These are phyloP conservation scores for Dendrobium chrysotoxum DNA, from an alignment of 106 monocot species.

Conservation along the genomic window DNA sequence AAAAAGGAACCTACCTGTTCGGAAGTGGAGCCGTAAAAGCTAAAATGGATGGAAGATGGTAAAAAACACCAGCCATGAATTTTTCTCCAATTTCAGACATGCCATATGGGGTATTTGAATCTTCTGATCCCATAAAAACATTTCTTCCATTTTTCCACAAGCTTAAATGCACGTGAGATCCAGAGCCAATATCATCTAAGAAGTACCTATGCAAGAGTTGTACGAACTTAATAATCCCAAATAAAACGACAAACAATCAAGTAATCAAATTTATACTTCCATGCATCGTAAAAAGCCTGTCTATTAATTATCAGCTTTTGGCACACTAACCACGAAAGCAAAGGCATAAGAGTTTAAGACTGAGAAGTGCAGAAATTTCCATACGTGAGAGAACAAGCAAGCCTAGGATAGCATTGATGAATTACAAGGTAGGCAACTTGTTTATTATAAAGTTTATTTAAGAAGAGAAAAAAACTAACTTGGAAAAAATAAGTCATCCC, in stretches of 20 bases:
- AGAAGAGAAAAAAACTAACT: neutral
- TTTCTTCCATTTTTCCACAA: slow-evolving; percentile 80
- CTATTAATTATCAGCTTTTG: too few species aligned
- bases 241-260: neutral
- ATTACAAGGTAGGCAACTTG: neutral
- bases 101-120: slow-evolving; percentile 56
- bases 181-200: slow-evolving; percentile 74
- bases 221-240: neutral
- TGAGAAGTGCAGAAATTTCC: too few species aligned
- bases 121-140: slow-evolving; percentile 74
- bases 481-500: too few species aligned
- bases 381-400: too few species aligned
- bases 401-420: too few species aligned
- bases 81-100: slow-evolving; percentile 84
- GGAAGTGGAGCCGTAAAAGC: slow-evolving; percentile 86
- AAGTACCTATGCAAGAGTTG: slow-evolving; percentile 32
- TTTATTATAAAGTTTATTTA: neutral
- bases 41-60: slow-evolving; percentile 91
- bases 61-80: slow-evolving; percentile 92
- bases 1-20: slow-evolving; percentile 55
- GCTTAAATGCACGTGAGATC: slow-evolving; percentile 92
- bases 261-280: neutral
- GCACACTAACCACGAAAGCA: too few species aligned
- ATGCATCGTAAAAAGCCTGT: neutral
- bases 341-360: too few species aligned